Conservation (phyloP, 2,329 filamentous ascomycete species). For the Monilinia polystroma region DNA sequence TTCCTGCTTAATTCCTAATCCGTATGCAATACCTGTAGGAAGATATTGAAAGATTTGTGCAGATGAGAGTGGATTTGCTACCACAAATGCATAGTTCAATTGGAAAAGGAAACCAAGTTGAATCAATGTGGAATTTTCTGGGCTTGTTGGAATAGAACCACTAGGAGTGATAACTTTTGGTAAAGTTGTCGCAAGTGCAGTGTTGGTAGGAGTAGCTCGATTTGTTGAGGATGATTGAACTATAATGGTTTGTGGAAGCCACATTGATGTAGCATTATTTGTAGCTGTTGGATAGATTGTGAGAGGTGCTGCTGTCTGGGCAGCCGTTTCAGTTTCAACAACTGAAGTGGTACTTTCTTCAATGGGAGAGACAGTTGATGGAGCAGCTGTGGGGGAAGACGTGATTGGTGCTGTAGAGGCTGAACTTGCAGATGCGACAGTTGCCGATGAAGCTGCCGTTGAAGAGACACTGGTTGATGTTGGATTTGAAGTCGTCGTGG, state of each 20-base stretch:
- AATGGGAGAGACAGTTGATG: slow-evolving; percentile 12
- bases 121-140: slow-evolving; percentile 65
- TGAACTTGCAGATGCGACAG: slow-evolving; percentile 8
- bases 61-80: slow-evolving; percentile 66
- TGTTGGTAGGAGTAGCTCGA: slow-evolving; percentile 28
- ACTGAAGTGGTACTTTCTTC: background rate
- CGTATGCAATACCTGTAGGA: slow-evolving; percentile 58
- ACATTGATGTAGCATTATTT: slow-evolving; percentile 33
- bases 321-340: slow-evolving; percentile 17
- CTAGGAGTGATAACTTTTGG: slow-evolving; percentile 38
- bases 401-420: slow-evolving; percentile 16
- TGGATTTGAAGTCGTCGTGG: slow-evolving; percentile 15
- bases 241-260: slow-evolving; percentile 30
- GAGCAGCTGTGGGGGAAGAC: slow-evolving; percentile 19
- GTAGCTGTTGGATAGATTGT: slow-evolving; percentile 34
- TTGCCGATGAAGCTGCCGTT: slow-evolving; percentile 18
- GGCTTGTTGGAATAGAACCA: slow-evolving; percentile 30
- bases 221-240: slow-evolving; percentile 30
- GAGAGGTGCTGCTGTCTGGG: slow-evolving; percentile 22
- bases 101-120: slow-evolving; percentile 81
- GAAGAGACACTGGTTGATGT: slow-evolving; percentile 17
- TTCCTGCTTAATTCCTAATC: slow-evolving; percentile 48
- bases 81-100: slow-evolving; percentile 83
- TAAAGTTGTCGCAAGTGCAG: slow-evolving; percentile 33
- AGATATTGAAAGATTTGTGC: slow-evolving; percentile 82